Base-by-base conservation (phyloP, 495 filamentous ascomycete species). In the Neurospora sp. region DNA sequence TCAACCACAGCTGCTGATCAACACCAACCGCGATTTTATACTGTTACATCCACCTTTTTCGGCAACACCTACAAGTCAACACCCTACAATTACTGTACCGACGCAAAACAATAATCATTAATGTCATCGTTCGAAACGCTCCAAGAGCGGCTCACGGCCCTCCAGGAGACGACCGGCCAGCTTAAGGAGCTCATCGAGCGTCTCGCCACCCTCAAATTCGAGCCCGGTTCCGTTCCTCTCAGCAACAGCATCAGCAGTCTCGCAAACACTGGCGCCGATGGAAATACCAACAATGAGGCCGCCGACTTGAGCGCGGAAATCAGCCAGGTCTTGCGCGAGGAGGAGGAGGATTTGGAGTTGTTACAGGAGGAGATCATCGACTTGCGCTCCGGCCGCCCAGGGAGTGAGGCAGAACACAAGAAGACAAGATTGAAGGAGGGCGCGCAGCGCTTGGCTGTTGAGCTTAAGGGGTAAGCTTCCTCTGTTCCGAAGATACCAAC, bases 281-380 rank as follows among this genome's bases (percentile, higher is more conserved):
- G 31, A 7, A 48, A 14, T n/a, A 62, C n/a, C 54, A 23, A 84
- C 72, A 75, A 75, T 37, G 81, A 80, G 80, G 88, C 91, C 40
- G 73, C 90, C n/a, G 96, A 97, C 78, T 88, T 99, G 10, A 88
- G 89, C 70, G 82, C 88, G 31, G 93, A 96, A 79, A 97, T 98
- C 72, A 93, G 93, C 77, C 88, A 92, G 75, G 86, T 87, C 71
- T 83, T 99, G 69, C 92, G 93, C 77, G 92, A 96, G 72, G 89
- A 93, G 69, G 93, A 98, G 79, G 90, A 94, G 41, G 93, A 97
- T 72, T 86, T 97, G 69, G 95, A 97, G 79, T 80, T 96, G 14
- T 76, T 98, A 71, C 86, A 86, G 35, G 92, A 93, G 74, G 94
- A 97, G 71, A 89, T 94, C 59, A 88, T 90, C 72, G 93, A 92